Conservation (phyloP, 345 rosid species). For the Hypericum perforatum region DNA sequence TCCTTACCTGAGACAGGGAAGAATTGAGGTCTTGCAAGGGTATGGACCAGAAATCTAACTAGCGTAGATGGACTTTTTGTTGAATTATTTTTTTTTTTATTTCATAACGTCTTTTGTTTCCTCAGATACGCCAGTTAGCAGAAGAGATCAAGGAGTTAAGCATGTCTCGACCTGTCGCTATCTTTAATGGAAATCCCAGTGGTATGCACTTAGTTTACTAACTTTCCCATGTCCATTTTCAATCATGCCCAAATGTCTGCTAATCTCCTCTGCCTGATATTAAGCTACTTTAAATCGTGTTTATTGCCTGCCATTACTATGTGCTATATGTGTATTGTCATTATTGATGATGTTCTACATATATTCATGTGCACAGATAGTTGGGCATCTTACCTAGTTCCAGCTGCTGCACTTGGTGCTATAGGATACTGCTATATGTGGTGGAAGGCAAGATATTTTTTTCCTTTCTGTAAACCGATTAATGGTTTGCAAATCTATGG, state of each 20-base stretch:
- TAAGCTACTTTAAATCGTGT: no score
- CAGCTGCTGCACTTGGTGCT: constrained; percentile 92
- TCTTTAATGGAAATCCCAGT: constrained; percentile 53
- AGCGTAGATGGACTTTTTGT: no score
- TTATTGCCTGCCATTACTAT: no score
- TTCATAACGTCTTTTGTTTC: constrained; percentile 3
- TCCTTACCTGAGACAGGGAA: no score
- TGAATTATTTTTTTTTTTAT: no score
- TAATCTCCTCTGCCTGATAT: no score
- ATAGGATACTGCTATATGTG: constrained; percentile 92
- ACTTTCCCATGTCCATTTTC: not conserved
- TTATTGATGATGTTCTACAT: not conserved
- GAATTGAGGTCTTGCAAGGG: no score
- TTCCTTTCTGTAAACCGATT: not conserved
- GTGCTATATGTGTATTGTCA: no score
- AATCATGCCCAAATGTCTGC: no score
- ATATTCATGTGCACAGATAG: constrained; percentile 34
- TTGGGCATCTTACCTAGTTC: constrained; percentile 64
- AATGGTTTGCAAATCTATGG: not conserved
- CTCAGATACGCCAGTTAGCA: constrained; percentile 69
- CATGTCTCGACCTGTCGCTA: constrained; percentile 56
- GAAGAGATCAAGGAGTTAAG: constrained; percentile 83
- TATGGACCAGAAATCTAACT: no score
- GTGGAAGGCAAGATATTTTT: constrained; percentile 67
- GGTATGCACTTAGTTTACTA: constrained; percentile 25